Evolutionary conservation across 768 basidiomycete species (phyloP), one percentile per base, ranked within the genome.

Genomic region (Dentipellis sp.): DNA sequence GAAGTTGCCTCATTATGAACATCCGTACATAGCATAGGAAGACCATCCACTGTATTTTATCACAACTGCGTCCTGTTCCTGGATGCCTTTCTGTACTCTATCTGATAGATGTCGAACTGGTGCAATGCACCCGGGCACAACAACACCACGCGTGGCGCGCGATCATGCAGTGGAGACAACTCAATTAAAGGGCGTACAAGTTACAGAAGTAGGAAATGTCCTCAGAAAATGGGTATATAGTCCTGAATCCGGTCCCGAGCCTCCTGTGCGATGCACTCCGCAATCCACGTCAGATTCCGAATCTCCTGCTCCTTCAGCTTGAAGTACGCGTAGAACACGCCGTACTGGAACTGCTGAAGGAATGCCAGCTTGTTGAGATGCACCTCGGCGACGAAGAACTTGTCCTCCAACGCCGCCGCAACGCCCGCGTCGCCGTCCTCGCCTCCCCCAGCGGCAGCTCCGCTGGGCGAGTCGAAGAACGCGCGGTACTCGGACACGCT

Each of bases 251-350:
- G 83, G 66, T 97, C 91, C 71, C 86, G 84, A 46, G 94, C 93
- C 73, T 95, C 87, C 75, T 97, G 95, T 9, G 94, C 94, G 63
- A 98, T 97, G 71, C 95, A 97, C 74, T 98, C 95, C 54, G 93
- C 92, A 71, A 97, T 94, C 91, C 91, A 93, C 29, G 88, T 91
- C 63, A 94, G 64, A 64, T 88, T 91, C 59, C 90, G 77, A 59
- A 92, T 88, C 73, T 94, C 91, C 74, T 91, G 88, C 71, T 93
- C 91, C 75, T 90, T 91, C 71, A 92, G 72, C 72, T 91, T 91
- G 71, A 97, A 79, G 68, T 94, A 97, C 66, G 85, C 85, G 68
- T 91, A 94, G 68, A 93, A 97, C 37, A 95, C 84, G 40, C 88
- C 91, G 65, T 88, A 86, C 70, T 97, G 94, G 78, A 97, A 98